A percentile compares a stretch with the other conserved stretches of the same genome.
Evolutionary conservation across 2,329 filamentous ascomycete genomes (phyloP).

Genomic region (Trichoderma koningiopsis): DNA sequence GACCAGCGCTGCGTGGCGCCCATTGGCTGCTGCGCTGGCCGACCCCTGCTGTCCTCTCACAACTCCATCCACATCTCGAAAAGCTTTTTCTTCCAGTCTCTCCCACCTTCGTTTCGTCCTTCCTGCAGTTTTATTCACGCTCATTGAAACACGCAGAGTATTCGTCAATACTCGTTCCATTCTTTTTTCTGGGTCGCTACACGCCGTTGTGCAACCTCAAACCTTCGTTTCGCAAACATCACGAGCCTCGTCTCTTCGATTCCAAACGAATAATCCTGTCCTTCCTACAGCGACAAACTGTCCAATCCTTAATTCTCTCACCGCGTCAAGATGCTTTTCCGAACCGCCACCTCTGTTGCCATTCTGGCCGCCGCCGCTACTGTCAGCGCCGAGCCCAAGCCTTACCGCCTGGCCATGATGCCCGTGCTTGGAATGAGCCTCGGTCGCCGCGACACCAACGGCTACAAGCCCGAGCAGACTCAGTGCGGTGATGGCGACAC

Average conservation of each 20-base stretch:
- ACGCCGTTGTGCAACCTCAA: slow-evolving; percentile 14
- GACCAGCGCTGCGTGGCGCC: slow-evolving; percentile 12
- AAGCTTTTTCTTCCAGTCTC: slow-evolving; percentile 20
- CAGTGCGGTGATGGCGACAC: slow-evolving; percentile 53
- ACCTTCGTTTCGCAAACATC: slow-evolving; percentile 19
- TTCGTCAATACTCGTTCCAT: slow-evolving; percentile 36
- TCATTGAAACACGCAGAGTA: slow-evolving; percentile 32
- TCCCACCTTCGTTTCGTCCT: slow-evolving; percentile 9
- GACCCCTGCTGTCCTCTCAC: slow-evolving; percentile 21
- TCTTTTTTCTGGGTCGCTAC: slow-evolving; percentile 27
- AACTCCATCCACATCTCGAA: slow-evolving; percentile 23
- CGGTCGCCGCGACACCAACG: slow-evolving; percentile 47
- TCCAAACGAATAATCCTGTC: slow-evolving; percentile 10
- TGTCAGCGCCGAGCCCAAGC: slow-evolving; percentile 37
- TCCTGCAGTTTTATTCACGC: slow-evolving; percentile 25
- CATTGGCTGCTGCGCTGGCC: slow-evolving; percentile 2
- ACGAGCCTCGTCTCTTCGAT: background rate
- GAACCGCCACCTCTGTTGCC: slow-evolving; percentile 38
- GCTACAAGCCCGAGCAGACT: slow-evolving; percentile 53
- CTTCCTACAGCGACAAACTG: background rate
- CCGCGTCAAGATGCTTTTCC: slow-evolving; percentile 41
- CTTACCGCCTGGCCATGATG: slow-evolving; percentile 44
- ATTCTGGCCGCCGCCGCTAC: slow-evolving; percentile 41
- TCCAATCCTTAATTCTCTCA: background rate
- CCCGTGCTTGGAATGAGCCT: slow-evolving; percentile 45